These are phyloP conservation scores for Aspergillus sclerotioniger DNA, from an alignment of 495 filamentous ascomycete species.

Conservation along the genomic window DNA sequence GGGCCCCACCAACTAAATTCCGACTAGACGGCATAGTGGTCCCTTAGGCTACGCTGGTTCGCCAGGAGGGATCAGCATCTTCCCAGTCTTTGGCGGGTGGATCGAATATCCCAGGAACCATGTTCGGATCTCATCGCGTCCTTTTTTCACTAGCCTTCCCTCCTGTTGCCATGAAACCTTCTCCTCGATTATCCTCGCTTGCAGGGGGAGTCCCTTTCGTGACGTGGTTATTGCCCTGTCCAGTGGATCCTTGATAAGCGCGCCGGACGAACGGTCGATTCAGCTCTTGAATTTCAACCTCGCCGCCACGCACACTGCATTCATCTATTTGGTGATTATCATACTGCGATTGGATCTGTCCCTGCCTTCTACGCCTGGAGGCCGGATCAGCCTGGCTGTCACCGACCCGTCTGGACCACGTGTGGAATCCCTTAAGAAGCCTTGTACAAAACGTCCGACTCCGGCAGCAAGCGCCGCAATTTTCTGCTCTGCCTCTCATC, in stretches of 20 bases:
- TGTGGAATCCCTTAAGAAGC: constrained; percentile 16
- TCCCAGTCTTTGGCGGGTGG: constrained; percentile 2
- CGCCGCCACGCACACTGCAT: neutral
- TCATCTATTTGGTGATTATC: neutral
- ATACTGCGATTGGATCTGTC: neutral
- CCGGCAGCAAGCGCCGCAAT: constrained; percentile 20
- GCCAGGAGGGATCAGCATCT: constrained; percentile 16
- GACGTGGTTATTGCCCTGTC: constrained; percentile 16
- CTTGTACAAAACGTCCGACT: constrained; percentile 15
- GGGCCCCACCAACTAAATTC: constrained; percentile 1
- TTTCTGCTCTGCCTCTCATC: constrained; percentile 14
- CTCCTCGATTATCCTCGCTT: constrained; percentile 1
- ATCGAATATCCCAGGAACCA: constrained; percentile 11
- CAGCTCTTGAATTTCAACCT: constrained; percentile 3
- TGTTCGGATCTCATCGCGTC: constrained; percentile 17
- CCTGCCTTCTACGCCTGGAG: neutral
- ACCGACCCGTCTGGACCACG: constrained; percentile 17
- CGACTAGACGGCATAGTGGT: constrained; percentile 14
- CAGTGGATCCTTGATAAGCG: constrained; percentile 19
- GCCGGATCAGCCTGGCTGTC: constrained; percentile 5
- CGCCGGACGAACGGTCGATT: constrained; percentile 1
- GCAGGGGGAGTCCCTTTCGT: constrained; percentile 13
- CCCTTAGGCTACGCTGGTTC: constrained; percentile 26
- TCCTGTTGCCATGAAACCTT: constrained; percentile 10
- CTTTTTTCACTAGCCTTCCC: constrained; percentile 9